Evolutionary conservation across 495 filamentous ascomycete species (phyloP).

Genomic region (Viridothelium virens): DNA sequence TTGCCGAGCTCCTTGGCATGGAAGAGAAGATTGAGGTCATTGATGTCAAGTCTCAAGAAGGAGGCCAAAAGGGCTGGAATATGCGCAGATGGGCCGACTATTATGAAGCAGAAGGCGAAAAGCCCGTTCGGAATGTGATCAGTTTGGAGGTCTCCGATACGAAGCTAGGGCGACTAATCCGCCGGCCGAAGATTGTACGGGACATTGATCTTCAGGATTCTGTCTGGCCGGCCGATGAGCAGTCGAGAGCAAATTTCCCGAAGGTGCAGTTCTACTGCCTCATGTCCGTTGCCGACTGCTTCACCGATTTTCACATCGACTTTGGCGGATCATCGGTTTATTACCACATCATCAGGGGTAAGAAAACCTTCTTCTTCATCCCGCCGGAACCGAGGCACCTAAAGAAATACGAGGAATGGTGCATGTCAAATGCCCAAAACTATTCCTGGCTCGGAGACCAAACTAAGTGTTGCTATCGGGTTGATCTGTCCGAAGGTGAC

Average conservation of each 20-base stretch:
- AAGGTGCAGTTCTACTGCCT: slow-evolving; percentile 66
- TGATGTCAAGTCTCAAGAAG: slow-evolving; percentile 67
- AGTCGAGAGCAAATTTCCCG: slow-evolving; percentile 49
- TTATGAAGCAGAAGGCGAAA: slow-evolving; percentile 57
- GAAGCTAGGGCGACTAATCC: slow-evolving; percentile 56
- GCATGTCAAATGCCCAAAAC: slow-evolving; percentile 63
- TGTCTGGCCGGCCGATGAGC: slow-evolving; percentile 60
- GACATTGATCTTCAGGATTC: slow-evolving; percentile 65
- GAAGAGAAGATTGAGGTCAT: slow-evolving; percentile 64
- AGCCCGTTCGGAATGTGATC: slow-evolving; percentile 66
- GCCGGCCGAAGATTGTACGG: slow-evolving; percentile 60
- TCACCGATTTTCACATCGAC: slow-evolving; percentile 75
- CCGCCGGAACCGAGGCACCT: slow-evolving; percentile 65
- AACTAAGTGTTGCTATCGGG: slow-evolving; percentile 66
- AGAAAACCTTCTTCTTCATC: slow-evolving; percentile 74
- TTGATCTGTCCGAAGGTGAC: slow-evolving; percentile 64
- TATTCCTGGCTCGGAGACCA: slow-evolving; percentile 58
- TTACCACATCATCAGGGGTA: slow-evolving; percentile 69
- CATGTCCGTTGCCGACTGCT: slow-evolving; percentile 74
- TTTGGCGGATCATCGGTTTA: slow-evolving; percentile 74
- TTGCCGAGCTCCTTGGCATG: slow-evolving; percentile 59
- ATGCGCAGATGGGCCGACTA: slow-evolving; percentile 69
- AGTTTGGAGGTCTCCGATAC: slow-evolving; percentile 68
- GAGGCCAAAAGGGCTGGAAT: slow-evolving; percentile 60
- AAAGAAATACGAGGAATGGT: slow-evolving; percentile 74